A percentile compares a stretch with the other conserved stretches of the same genome.
These are phyloP conservation scores for Colletotrichum chrysophilum DNA, from an alignment of 2,329 filamentous ascomycete genomes.

Conservation along the genomic window DNA sequence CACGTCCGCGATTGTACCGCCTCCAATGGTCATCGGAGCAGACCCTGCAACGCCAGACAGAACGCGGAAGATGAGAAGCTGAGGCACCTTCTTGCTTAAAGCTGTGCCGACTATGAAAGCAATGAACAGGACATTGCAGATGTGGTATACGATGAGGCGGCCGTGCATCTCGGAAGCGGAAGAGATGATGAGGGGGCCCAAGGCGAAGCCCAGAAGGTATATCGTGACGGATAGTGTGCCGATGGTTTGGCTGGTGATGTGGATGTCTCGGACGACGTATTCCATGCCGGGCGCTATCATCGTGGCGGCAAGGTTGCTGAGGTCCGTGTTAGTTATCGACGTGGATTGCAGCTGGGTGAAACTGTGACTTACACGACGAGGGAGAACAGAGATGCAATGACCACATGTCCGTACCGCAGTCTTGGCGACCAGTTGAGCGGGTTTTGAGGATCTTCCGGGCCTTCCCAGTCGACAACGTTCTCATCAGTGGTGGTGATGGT, in stretches of 20 bases:
- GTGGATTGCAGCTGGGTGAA: neutral
- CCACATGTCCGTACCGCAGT: constrained; percentile 38
- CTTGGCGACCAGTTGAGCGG: constrained; percentile 62
- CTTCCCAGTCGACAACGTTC: constrained; percentile 61
- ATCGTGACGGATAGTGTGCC: constrained; percentile 61
- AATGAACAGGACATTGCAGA: constrained; percentile 33
- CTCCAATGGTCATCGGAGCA: constrained; percentile 34
- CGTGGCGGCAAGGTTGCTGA: constrained; percentile 44
- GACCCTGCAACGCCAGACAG: constrained; percentile 31
- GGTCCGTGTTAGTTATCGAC: neutral
- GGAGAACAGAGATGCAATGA: constrained; percentile 32
- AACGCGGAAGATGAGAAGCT: constrained; percentile 37
- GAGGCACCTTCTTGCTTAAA: constrained; percentile 24
- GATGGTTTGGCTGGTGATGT: constrained; percentile 46
- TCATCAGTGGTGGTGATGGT: neutral
- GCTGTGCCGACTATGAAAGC: constrained; percentile 35
- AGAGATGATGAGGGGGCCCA: constrained; percentile 59
- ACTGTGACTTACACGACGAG: neutral
- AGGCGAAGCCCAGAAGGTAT: constrained; percentile 67
- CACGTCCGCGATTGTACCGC: constrained; percentile 41
- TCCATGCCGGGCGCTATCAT: constrained; percentile 62
- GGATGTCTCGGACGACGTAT: constrained; percentile 55
- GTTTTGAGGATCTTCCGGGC: constrained; percentile 60
- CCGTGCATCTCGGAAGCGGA: constrained; percentile 45
- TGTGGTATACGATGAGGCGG: constrained; percentile 33